Percentiles rank a stretch among this genome's conserved stretches.
Conservation (phyloP, 1,284 basidiomycete species). For the Schizopora paradoxa region DNA sequence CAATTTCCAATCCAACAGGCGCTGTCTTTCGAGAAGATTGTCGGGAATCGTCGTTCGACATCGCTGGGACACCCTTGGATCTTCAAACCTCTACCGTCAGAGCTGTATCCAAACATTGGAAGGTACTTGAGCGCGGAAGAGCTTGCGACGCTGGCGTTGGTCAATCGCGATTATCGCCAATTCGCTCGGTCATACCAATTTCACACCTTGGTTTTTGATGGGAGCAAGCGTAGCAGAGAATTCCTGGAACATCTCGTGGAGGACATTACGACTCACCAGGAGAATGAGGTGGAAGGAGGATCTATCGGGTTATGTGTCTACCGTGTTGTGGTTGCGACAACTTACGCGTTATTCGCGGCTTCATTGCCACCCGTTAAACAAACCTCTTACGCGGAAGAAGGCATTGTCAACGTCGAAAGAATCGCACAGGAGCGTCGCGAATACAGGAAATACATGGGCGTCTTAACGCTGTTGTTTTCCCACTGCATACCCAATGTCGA, state of each 20-base stretch:
- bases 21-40: too few species aligned
- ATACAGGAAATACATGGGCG: too few species aligned
- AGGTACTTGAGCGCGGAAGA: not conserved
- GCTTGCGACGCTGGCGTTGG: conserved; percentile 1
- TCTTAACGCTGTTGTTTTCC: too few species aligned
- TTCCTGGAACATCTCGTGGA: not conserved
- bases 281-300: too few species aligned
- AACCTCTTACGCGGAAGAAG: too few species aligned
- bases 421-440: too few species aligned
- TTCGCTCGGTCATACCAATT: conserved; percentile 2
- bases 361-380: not conserved
- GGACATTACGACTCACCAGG: not conserved
- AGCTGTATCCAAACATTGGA: not conserved
- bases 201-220: not conserved
- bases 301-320: not conserved
- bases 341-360: not conserved
- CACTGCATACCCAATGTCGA: too few species aligned
- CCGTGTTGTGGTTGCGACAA: not conserved
- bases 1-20: too few species aligned
- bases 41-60: too few species aligned
- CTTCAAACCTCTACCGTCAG: conserved; percentile 7
- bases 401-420: too few species aligned
- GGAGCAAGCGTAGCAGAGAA: not conserved
- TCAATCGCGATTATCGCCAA: conserved; percentile 4
- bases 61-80: too few species aligned